phyloP scores from a whole-genome alignment of 768 basidiomycete genomes.

The Trametes sanguinea region DNA sequence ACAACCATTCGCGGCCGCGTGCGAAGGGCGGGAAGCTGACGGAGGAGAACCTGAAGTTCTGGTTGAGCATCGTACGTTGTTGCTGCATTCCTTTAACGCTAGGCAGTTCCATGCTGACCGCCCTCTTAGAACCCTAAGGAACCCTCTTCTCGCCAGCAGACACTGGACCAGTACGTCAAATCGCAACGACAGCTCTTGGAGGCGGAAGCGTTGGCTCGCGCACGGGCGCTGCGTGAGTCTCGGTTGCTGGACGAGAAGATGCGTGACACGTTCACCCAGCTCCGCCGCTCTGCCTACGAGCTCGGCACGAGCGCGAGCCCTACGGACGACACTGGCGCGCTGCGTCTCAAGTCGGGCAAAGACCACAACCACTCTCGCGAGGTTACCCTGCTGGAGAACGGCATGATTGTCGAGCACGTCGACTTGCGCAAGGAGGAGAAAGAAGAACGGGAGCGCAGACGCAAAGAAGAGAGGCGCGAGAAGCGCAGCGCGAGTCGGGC shows the following conservation, averaged over 20 bases:
- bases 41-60: slow-evolving; percentile 78
- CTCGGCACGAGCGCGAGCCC: slow-evolving; percentile 49
- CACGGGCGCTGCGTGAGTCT: slow-evolving; percentile 77
- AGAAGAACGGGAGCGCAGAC: slow-evolving; percentile 69
- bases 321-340: slow-evolving; percentile 58
- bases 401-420: slow-evolving; percentile 87
- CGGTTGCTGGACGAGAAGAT: slow-evolving; percentile 73
- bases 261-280: slow-evolving; percentile 78
- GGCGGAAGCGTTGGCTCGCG: slow-evolving; percentile 78
- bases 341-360: slow-evolving; percentile 64
- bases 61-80: slow-evolving; percentile 69
- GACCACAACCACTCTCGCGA: slow-evolving; percentile 64
- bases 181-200: slow-evolving; percentile 79
- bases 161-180: slow-evolving; percentile 79
- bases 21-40: slow-evolving; percentile 70
- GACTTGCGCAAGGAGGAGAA: slow-evolving; percentile 79
- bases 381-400: slow-evolving; percentile 81
- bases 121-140: slow-evolving; percentile 81
- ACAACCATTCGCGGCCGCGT: slow-evolving; percentile 58
- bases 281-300: slow-evolving; percentile 80
- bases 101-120: neutral
- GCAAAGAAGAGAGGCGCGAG: slow-evolving; percentile 67
- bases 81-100: neutral
- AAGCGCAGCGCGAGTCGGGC: slow-evolving; percentile 53
- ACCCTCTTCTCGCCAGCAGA: slow-evolving; percentile 81